Conservation (phyloP, 2,329 filamentous ascomycete genomes). For the Arthrobotrys musiformis region DNA sequence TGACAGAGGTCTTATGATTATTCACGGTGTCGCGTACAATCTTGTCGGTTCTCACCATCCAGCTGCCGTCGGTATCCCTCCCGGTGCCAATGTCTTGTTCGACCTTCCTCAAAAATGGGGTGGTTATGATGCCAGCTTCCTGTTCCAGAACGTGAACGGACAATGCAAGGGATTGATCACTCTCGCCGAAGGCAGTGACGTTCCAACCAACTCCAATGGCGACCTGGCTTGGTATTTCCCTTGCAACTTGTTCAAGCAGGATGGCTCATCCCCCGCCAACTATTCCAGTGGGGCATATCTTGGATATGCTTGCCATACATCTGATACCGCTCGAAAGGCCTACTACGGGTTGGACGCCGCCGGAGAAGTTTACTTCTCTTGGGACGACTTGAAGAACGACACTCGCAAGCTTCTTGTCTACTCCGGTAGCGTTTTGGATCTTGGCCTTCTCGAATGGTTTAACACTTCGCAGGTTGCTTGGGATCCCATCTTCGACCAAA, state of each 20-base stretch:
- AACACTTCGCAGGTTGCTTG: conserved; percentile 80
- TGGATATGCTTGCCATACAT: conserved; percentile 91
- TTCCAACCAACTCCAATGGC: conserved; percentile 77
- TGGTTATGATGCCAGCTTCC: conserved; percentile 92
- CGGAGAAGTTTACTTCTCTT: conserved; percentile 94
- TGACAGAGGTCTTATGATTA: conserved; percentile 86
- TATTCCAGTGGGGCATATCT: conserved; percentile 74
- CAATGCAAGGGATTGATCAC: conserved; percentile 93
- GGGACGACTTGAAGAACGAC: conserved; percentile 89
- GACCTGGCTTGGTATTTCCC: conserved; percentile 98
- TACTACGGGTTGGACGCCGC: conserved; percentile 74
- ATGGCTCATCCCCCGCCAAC: conserved; percentile 84
- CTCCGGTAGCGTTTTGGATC: conserved; percentile 89
- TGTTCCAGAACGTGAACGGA: conserved; percentile 98
- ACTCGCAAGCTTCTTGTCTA: conserved; percentile 93
- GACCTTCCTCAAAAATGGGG: conserved; percentile 78
- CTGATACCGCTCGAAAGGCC: conserved; percentile 71
- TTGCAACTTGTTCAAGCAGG: conserved; percentile 89
- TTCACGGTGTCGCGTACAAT: conserved; percentile 91
- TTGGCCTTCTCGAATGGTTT: conserved; percentile 90
- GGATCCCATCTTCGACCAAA: conserved; percentile 80
- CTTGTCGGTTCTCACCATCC: conserved; percentile 80
- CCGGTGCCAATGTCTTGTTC: conserved; percentile 81
- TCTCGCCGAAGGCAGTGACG: conserved; percentile 74
- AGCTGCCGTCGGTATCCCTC: conserved; percentile 79